phyloP scores from a whole-genome alignment of 1,284 basidiomycete genomes.

The Sanghuangporus baumii region DNA sequence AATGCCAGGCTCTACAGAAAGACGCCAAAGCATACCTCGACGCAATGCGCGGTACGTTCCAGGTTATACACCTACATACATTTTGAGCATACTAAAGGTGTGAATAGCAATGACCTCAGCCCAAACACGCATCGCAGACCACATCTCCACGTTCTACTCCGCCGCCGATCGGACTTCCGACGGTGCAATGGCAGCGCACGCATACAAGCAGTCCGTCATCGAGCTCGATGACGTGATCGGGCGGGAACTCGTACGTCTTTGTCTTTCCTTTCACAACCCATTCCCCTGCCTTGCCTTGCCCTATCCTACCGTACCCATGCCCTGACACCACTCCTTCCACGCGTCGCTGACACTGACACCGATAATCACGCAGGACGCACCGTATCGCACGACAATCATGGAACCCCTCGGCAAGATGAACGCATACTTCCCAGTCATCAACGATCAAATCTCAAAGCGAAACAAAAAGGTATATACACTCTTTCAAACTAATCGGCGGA shows the following conservation, averaged over 20 bases:
- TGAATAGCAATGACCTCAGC: slow-evolving; percentile 83
- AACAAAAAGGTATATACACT: slow-evolving; percentile 84
- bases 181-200: slow-evolving; percentile 94
- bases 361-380: slow-evolving; percentile 63
- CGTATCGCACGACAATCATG: slow-evolving; percentile 91
- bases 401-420: slow-evolving; percentile 97
- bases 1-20: slow-evolving; percentile 87
- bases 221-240: slow-evolving; percentile 86
- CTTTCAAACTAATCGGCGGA: neutral
- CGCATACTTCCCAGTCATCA: slow-evolving; percentile 91
- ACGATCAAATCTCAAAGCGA: slow-evolving; percentile 90
- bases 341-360: neutral
- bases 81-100: neutral
- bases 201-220: slow-evolving; percentile 93
- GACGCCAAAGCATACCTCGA: slow-evolving; percentile 95
- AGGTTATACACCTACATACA: neutral
- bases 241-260: slow-evolving; percentile 70
- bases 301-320: neutral
- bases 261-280: neutral
- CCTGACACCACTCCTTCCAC: neutral
- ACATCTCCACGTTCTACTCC: slow-evolving; percentile 90
- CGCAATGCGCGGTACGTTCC: slow-evolving; percentile 72
- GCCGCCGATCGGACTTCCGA: slow-evolving; percentile 81
- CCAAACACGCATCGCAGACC: slow-evolving; percentile 92
- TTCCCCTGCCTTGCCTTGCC: neutral